Conservation (phyloP, 768 basidiomycete genomes). For the Termitomyces sp. region DNA sequence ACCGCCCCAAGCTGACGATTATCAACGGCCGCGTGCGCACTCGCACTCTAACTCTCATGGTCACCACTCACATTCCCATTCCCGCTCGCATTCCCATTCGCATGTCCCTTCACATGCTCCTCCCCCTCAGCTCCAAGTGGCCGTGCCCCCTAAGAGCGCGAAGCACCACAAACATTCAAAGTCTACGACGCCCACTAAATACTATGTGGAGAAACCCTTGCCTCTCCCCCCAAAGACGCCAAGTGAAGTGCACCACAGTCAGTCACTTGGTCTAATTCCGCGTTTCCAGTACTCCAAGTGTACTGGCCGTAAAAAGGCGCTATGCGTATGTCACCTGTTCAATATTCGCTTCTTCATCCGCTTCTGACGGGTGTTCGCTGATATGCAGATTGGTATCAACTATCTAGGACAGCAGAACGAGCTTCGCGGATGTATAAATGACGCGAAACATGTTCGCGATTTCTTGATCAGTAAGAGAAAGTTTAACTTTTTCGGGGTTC, state of each 20-base stretch:
- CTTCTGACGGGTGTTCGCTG: neutral
- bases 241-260: conserved; percentile 4
- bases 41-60: conserved; percentile 14
- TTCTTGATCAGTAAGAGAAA: conserved; percentile 56
- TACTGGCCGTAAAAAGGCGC: conserved; percentile 72
- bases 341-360: conserved; percentile 2
- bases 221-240: neutral
- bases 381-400: conserved; percentile 75
- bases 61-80: conserved; percentile 13
- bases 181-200: neutral
- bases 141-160: neutral
- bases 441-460: conserved; percentile 63
- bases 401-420: conserved; percentile 63
- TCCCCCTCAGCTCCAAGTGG: neutral
- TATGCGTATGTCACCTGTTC: conserved; percentile 55
- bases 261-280: conserved; percentile 16
- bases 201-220: conserved; percentile 4
- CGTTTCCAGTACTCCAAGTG: conserved; percentile 76
- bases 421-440: conserved; percentile 79
- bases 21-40: conserved; percentile 6
- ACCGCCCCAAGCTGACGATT: conserved; percentile 1
- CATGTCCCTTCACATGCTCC: conserved; percentile 19
- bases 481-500: neutral
- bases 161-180: conserved; percentile 5
- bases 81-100: conserved; percentile 9